phyloP scores from a whole-genome alignment of 139 green algal genomes.

The Tetraselmis striata region DNA sequence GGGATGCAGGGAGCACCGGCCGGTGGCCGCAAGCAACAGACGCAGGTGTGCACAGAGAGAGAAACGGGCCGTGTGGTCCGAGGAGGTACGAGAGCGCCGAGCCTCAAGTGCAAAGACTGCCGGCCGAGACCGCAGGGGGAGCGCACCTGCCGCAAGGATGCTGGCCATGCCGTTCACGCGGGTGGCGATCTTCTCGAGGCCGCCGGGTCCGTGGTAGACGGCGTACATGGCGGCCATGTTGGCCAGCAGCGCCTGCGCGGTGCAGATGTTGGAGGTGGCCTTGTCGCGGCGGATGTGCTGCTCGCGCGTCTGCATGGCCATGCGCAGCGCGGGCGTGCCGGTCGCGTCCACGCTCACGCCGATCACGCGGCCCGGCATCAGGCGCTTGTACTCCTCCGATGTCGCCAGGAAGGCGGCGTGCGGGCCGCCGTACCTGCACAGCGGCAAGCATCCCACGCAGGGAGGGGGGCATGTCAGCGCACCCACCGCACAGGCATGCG shows the following conservation, averaged over 20 bases:
- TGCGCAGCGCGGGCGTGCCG: constrained; percentile 86
- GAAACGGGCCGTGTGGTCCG: no score
- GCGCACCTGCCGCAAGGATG: constrained; percentile 70
- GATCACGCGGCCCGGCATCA: constrained; percentile 96
- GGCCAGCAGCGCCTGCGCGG: constrained; percentile 91
- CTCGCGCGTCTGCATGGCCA: constrained; percentile 99
- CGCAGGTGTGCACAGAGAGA: no score
- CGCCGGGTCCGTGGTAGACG: constrained; percentile 95
- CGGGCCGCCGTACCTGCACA: constrained; percentile 84
- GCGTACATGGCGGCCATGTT: constrained; percentile 97
- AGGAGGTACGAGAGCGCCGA: no score
- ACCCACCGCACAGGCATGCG: no score
- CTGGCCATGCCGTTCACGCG: constrained; percentile 79
- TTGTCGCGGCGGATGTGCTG: constrained; percentile 99
- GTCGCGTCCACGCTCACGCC: constrained; percentile 82
- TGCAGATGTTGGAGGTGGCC: constrained; percentile 99
- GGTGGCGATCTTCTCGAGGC: constrained; percentile 83
- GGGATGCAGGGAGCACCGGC: no score
- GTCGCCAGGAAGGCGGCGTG: constrained; percentile 97
- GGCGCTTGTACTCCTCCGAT: constrained; percentile 82
- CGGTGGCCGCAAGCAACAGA: no score
- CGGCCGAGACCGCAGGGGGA: not conserved
- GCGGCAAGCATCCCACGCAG: no score
- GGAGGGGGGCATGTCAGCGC: no score
- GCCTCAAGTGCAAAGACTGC: no score